Conservation (phyloP, 2,329 filamentous ascomycete species). For the Didymella exigua region DNA sequence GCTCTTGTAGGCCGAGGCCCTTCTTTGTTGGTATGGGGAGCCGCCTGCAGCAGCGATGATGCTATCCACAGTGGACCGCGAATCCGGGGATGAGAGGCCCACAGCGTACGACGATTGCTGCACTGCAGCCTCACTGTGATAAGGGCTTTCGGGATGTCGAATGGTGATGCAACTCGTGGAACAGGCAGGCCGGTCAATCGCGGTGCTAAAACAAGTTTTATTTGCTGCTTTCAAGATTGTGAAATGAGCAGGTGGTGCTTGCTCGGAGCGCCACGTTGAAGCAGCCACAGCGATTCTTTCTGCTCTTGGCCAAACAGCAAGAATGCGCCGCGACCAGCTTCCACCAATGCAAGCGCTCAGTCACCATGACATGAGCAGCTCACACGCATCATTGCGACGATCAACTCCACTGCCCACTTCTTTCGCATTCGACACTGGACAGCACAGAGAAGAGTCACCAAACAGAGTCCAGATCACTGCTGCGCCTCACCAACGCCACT, state of each 20-base stretch:
- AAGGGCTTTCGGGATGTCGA: neutral
- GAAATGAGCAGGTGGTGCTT: neutral
- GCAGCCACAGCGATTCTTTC: constrained; percentile 1
- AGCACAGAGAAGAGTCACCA: constrained; percentile 2
- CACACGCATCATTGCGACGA: constrained; percentile 5
- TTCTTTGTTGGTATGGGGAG: neutral
- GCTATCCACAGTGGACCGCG: constrained; percentile 1
- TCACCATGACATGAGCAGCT: neutral
- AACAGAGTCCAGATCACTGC: constrained; percentile 7
- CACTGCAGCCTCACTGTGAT: neutral
- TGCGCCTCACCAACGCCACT: constrained; percentile 12
- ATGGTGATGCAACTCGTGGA: neutral
- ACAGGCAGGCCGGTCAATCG: neutral
- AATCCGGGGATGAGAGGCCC: constrained; percentile 7
- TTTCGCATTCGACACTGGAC: constrained; percentile 3
- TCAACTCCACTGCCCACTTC: constrained; percentile 1
- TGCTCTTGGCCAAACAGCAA: constrained; percentile 5
- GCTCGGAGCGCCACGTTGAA: neutral
- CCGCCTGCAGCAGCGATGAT: neutral
- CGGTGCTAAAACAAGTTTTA: neutral
- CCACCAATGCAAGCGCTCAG: constrained; percentile 9
- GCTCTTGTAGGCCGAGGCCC: neutral
- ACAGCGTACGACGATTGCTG: constrained; percentile 1
- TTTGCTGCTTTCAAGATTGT: neutral
- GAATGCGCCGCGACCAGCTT: constrained; percentile 4